Evolutionary conservation across 192 early-diverging fungal genomes (phyloP), one percentile per base, ranked within the genome.

Genomic region (Allomyces arbusculus): DNA sequence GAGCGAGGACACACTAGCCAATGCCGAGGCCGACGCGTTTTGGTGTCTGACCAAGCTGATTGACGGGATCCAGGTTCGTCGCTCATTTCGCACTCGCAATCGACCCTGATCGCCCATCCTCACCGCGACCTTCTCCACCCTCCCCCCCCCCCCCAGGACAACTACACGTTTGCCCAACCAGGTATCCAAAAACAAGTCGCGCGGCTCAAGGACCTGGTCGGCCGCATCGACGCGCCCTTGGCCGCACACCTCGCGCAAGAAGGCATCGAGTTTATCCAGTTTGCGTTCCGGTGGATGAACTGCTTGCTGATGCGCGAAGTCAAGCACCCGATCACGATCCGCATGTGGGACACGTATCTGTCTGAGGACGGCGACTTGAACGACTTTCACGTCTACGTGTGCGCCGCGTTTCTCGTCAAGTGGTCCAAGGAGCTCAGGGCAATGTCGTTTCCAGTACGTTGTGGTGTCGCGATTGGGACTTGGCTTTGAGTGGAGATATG

Each of bases 231-330:
- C 80, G 82, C 82, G 24, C 85, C 81, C 50, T 74, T 99, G 63
- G 83, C 87, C 23, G 68, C 70, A 24, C 96, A 99, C 70, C 81
- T 99, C 45, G 84, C 87, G 65, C 70, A 77, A 9, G 87, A 99
- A 76, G 87, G 89, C 62, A 79, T 99, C 23, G 93, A 99, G 69
- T 99, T 94, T 71, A 92, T 99, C 64, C 94, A 97, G 75, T 97
- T 99, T 79, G 91, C 96, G 10, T 99, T 97, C 71, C 82, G 96
- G 63, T 99, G 96, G 96, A 94, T 97, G 85, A 99, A 99, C 77
- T 99, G 96, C 74, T 71, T 99, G 33, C 73, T 99, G 68, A 94
- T 97, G 93, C 84, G 96, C 61, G 96, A 99, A 74, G 74, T 99
- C 50, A 84, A 87, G 24, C 75, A 97, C 4, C 75, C 79, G 63